phyloP scores from a whole-genome alignment of 2,329 filamentous ascomycete species.

The Aspergillus aculeatus region DNA sequence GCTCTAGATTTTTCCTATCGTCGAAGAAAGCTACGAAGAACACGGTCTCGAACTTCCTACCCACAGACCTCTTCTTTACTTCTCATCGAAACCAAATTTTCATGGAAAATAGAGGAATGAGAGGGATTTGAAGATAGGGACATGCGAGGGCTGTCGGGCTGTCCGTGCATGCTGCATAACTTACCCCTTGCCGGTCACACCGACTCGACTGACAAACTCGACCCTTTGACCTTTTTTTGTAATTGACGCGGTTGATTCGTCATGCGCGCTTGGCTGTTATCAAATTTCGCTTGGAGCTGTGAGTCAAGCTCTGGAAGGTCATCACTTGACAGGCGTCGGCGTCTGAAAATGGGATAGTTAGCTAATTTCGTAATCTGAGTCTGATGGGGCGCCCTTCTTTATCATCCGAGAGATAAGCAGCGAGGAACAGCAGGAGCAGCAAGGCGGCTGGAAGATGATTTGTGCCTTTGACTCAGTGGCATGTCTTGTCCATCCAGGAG shows the following conservation, averaged over 20 bases:
- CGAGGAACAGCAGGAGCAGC: background rate
- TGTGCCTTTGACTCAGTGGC: background rate
- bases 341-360: background rate
- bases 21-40: background rate
- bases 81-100: background rate
- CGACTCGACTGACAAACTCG: background rate
- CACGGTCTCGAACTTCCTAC: background rate
- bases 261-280: background rate
- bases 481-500: background rate
- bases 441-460: background rate
- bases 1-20: background rate
- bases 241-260: background rate
- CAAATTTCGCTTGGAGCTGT: background rate
- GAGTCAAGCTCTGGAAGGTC: background rate
- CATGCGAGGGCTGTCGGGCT: background rate
- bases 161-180: conserved; percentile 9
- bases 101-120: background rate
- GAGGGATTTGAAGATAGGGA: background rate
- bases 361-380: background rate
- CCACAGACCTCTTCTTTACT: background rate
- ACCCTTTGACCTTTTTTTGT: background rate
- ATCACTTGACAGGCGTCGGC: conserved; percentile 4
- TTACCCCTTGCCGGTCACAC: conserved; percentile 9
- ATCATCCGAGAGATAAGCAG: conserved; percentile 6
- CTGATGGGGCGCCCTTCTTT: background rate